Evolutionary conservation across 768 basidiomycete genomes (phyloP).

Genomic region (Tricholomella constricta): DNA sequence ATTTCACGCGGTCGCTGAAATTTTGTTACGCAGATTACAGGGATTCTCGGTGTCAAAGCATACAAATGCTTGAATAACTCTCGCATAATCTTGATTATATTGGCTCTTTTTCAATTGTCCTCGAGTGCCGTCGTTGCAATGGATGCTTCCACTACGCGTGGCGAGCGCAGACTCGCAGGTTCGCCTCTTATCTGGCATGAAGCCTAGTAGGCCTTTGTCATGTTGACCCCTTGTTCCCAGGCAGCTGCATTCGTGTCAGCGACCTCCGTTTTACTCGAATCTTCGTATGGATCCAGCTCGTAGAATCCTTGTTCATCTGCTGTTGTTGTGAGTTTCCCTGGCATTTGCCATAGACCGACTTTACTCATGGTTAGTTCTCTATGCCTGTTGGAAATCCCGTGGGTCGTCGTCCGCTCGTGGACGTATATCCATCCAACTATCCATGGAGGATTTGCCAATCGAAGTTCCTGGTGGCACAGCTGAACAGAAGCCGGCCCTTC

Average conservation of each 20-base stretch:
- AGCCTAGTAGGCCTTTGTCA: not conserved
- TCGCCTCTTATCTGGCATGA: not conserved
- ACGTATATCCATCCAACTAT: slow-evolving; percentile 53
- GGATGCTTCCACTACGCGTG: slow-evolving; percentile 40
- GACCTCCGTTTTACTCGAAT: slow-evolving; percentile 38
- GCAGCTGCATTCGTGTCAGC: slow-evolving; percentile 45
- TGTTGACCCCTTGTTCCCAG: slow-evolving; percentile 27
- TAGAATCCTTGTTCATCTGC: slow-evolving; percentile 60
- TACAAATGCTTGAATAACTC: slow-evolving; percentile 66
- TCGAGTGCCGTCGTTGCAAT: slow-evolving; percentile 43
- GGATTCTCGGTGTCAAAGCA: slow-evolving; percentile 65
- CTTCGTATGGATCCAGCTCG: slow-evolving; percentile 49
- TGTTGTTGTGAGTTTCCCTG: slow-evolving; percentile 54
- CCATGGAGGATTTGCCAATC: slow-evolving; percentile 42
- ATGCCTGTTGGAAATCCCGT: slow-evolving; percentile 56
- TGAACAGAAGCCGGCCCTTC: slow-evolving; percentile 27
- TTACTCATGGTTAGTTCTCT: slow-evolving; percentile 42
- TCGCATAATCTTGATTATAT: slow-evolving; percentile 47
- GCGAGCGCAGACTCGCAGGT: slow-evolving; percentile 53
- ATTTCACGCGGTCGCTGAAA: not conserved
- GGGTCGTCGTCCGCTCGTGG: slow-evolving; percentile 53
- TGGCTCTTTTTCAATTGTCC: slow-evolving; percentile 44
- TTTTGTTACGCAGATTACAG: slow-evolving; percentile 47
- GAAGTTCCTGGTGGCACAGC: slow-evolving; percentile 28
- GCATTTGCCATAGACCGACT: not conserved